A percentile compares a stretch with the other conserved stretches of the same genome.
phyloP scores from a whole-genome alignment of 2,329 filamentous ascomycete genomes.

The Orbilia javanica region DNA sequence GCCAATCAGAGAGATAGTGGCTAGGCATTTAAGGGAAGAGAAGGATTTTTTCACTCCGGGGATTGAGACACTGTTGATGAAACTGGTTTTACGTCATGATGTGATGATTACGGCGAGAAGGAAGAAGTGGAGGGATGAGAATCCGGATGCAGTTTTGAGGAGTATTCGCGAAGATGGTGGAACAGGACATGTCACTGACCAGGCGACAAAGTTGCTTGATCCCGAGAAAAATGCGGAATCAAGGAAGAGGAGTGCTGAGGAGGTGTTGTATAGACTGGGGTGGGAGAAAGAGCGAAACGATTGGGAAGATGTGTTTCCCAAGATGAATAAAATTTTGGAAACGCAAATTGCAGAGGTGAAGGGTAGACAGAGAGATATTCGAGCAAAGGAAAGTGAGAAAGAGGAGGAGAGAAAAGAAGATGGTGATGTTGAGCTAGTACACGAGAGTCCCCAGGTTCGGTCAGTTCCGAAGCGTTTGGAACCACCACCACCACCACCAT shows the following conservation, averaged over 20 bases:
- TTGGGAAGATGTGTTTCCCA: not conserved
- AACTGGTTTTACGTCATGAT: not conserved
- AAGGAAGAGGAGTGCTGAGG: not conserved
- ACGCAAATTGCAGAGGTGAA: not conserved
- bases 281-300: not conserved
- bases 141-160: not conserved
- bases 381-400: not conserved
- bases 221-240: not conserved
- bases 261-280: not conserved
- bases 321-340: not conserved
- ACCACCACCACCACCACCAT: too few relatives aligned
- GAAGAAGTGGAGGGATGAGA: not conserved
- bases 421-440: too few relatives aligned
- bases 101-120: not conserved
- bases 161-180: not conserved
- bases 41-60: too few relatives aligned
- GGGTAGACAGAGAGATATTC: not conserved
- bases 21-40: too few relatives aligned
- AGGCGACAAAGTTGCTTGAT: not conserved
- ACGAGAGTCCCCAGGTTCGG: too few relatives aligned
- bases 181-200: not conserved
- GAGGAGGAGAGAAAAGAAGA: too few relatives aligned
- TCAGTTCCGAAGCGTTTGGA: too few relatives aligned
- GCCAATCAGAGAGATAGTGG: too few relatives aligned
- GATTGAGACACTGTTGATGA: not conserved